Evolutionary conservation across 2,329 filamentous ascomycete species (phyloP).

Genomic region (Diaporthe citrichinensis): DNA sequence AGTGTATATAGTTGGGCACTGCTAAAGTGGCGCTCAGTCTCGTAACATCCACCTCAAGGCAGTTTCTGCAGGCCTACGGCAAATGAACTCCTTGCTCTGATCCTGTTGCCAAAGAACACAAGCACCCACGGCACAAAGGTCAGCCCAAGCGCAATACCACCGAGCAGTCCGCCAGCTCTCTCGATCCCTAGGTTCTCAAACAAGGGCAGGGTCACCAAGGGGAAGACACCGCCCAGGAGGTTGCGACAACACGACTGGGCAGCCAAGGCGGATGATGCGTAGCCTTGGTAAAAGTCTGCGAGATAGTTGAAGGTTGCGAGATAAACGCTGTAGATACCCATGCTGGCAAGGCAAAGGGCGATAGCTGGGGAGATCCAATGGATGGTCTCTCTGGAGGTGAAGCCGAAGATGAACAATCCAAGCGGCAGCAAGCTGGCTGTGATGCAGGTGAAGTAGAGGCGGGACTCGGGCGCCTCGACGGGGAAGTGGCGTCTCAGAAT

Average conservation of each 20-base stretch:
- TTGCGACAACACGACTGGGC: conserved; percentile 91
- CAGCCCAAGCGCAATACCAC: conserved; percentile 76
- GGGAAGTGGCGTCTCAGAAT: conserved; percentile 62
- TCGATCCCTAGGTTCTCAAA: conserved; percentile 80
- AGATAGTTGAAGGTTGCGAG: conserved; percentile 94
- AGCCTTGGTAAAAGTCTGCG: conserved; percentile 87
- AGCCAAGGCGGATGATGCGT: conserved; percentile 87
- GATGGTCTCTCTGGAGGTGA: conserved; percentile 72
- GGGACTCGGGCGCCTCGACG: conserved; percentile 76
- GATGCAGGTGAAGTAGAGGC: conserved; percentile 87
- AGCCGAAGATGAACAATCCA: conserved; percentile 86
- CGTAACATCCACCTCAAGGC: background rate
- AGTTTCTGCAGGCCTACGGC: conserved; percentile 66
- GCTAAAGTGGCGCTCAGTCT: background rate
- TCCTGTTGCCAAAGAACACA: conserved; percentile 82
- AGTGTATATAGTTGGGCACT: background rate
- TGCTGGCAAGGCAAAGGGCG: conserved; percentile 80
- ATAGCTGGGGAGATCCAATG: conserved; percentile 82
- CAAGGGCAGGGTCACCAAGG: conserved; percentile 80
- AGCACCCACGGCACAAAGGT: conserved; percentile 91
- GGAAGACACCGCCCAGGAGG: conserved; percentile 84
- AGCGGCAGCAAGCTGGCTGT: conserved; percentile 81
- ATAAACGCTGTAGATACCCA: conserved; percentile 90
- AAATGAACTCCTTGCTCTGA: conserved; percentile 83
- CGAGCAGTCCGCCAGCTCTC: conserved; percentile 81